Base-by-base conservation (phyloP, 2,329 filamentous ascomycete species). In the Parastagonospora avenae region DNA sequence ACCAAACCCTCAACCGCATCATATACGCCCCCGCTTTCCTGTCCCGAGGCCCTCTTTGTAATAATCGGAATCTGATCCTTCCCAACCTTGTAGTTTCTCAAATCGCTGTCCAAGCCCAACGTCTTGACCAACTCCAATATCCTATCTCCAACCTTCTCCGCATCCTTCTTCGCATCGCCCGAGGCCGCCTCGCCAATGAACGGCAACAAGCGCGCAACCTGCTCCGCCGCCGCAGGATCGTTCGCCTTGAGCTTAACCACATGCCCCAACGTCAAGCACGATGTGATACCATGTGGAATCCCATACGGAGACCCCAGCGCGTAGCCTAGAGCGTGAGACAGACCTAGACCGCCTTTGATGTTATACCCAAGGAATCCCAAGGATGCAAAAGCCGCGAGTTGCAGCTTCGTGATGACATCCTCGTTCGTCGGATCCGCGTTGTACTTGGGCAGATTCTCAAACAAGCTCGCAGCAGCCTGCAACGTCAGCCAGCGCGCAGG, bases 231-330 rank as follows among this genome's bases (percentile, higher is more conserved):
- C 3, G 68, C 70, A 1, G 68, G 64, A 5, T 77, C 76, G 38
- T 70, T 55, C 0, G 80, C 79, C 56, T 83, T 83, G 15, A 84
- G 66, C 63, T 79, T 80, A 4, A 83, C 76, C 0, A 84, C 82
- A 47, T 80, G 78, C 0, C 80, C 79, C 0, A 85, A 71, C 0
- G 81, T 83, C 40, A 85, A 60, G 58, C 81, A 83, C 1, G 75
- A 79, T 0, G 82, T 85, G 39, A 82, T 77, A 0, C 82, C 82
- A 54, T 85, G 82, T 0, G 82, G 82, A 33, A 85, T 84, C 0
- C 71, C 64, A 55, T 84, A 85, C 0, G 82, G 82, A 2, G 73
- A 77, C 0, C 82, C 82, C 2, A 85, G 67, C 0, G 82, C 81
- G 57, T 84, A 82, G 0, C 78, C 78, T 42, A 81, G 55, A 0